Evolutionary conservation across 331 rosid genomes (phyloP).

Genomic region (Saraca asoca): DNA sequence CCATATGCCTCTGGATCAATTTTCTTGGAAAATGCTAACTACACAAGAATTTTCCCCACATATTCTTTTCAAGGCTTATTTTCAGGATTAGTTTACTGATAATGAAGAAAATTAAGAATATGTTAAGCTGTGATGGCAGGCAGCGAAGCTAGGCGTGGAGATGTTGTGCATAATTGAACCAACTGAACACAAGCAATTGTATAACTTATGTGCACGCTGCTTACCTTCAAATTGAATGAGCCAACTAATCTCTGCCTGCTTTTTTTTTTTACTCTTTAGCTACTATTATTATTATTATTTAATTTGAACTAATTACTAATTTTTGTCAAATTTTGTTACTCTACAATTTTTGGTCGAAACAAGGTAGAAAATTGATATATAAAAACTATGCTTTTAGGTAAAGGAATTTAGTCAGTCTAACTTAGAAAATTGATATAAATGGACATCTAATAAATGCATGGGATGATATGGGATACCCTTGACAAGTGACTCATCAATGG

Average conservation of each 20-base stretch:
- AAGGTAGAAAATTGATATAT: too few relatives aligned
- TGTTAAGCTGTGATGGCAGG: conserved; percentile 6
- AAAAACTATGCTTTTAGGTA: too few relatives aligned
- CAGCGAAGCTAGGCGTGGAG: conserved; percentile 17
- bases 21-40: too few relatives aligned
- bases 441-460: too few relatives aligned
- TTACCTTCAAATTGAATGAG: conserved; percentile 24
- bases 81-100: neutral
- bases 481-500: too few relatives aligned
- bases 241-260: conserved; percentile 21
- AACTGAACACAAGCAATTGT: conserved; percentile 5
- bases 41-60: too few relatives aligned
- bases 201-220: conserved; percentile 30
- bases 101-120: neutral
- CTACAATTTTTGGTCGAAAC: too few relatives aligned
- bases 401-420: too few relatives aligned
- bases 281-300: neutral
- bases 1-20: conserved; percentile 29
- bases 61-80: too few relatives aligned
- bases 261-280: conserved; percentile 3
- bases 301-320: neutral
- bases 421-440: too few relatives aligned
- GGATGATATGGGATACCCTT: too few relatives aligned
- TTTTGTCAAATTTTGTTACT: neutral
- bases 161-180: conserved; percentile 2